Evolutionary conservation across 306 rosid genomes (phyloP), one percentile per base, ranked within the genome.

Genomic region (Vigna angularis): DNA sequence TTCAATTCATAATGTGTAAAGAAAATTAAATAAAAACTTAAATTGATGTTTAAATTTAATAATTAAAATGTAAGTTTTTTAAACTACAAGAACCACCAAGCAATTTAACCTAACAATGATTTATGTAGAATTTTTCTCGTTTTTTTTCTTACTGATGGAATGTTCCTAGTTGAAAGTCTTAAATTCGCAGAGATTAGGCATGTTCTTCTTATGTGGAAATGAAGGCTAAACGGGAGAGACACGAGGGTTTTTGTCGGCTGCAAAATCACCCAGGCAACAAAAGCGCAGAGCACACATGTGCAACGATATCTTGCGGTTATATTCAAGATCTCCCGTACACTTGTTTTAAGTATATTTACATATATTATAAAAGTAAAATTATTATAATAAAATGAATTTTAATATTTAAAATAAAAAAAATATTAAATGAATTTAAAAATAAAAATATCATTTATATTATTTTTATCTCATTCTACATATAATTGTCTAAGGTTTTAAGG

Each of bases 181-280:
- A 36, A 69, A 73, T 81, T 28, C 71, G 78, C 57, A 78, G 45
- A 78, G 80, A 70, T 71, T 59, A 30, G 67, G 82, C 36, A 76
- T 78, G 87, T 34, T 78, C 20, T 34, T 78, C 20, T 18, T 69
- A 15, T 58, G 32, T 76, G 83, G 48, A 83, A 77, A 77, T 81
- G 22, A 76, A 68, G 24, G 32, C 1, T 24, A 49, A 53, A 77
- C 78, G 53, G 73, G 80, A 47, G 78, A 78, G 80, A 73, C 79
- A 68, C 15, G 71, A 61, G 18, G 77, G 64, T 47, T 63, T 80
- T 48, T 55, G 72, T 85, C 84, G 86, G 83, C 79, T 61, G 66
- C 78, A 76, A 76, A 91, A 58, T 83, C 78, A 86, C 71, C 66
- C 61, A 79, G 52, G 78, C 77, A 82, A 85, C 89, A 87, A 86